Evolutionary conservation across 2,329 filamentous ascomycete genomes (phyloP), one percentile per base, ranked within the genome.

Genomic region (Catunica adiposa): DNA sequence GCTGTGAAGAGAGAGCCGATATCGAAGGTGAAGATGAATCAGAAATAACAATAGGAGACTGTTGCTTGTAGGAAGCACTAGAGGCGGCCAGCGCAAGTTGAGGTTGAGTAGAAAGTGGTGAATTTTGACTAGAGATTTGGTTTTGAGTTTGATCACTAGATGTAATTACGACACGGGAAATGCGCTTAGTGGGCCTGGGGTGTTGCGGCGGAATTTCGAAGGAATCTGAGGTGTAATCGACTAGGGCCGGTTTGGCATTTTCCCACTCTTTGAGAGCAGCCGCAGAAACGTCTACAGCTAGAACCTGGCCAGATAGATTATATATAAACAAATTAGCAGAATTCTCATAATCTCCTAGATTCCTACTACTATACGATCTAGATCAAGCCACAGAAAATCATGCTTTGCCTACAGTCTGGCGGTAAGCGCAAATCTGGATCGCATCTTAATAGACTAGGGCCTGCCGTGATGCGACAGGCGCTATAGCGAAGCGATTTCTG

Each of bases 401-500:
- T 17, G 26, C 51, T 53, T 40, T 20, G 11, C 26, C 40, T 29
- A 11, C 23, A 20, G 23, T 40, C 6, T 42, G 51, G 17, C 22
- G 8, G 38, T 20, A 42, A 48, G 44, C 23, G 44, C 22, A 48
- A 25, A 25, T 34, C 11, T 5, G 11, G 29, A 34, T 48, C 44
- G 44, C 44, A 48, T 22, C 44, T 48, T 25, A 22, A 7, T 11
- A 42, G 17, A 1, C 20, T 15, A 11, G 51, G 51, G 31, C 37
- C 44, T 48, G 51, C 15, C 7, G 15, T 17, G 25, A 46, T 57
- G 55, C 55, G 51, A 57, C 55, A 57, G 51, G 51, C 31, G 53
- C 53, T 47, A 34, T 47, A 23, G 53, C 50, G 31, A 25, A n/a
- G n/a, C n/a, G n/a, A 14, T 48, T 54, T 34, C 23, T 54, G 52